Base-by-base conservation (phyloP, 306 rosid species). In the Fragaria nilgerrensis region DNA sequence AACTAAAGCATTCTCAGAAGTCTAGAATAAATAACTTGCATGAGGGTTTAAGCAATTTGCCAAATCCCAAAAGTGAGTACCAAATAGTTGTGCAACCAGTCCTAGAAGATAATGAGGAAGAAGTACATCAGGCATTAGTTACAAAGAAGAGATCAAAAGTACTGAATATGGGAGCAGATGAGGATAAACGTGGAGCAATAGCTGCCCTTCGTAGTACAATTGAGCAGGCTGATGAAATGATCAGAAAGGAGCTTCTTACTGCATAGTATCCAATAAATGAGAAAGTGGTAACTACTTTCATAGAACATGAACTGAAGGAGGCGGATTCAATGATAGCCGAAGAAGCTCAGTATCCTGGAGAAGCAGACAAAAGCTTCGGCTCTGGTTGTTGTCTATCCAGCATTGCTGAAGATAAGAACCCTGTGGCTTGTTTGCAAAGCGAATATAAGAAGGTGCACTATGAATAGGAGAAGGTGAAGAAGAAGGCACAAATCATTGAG, bases 191-290 rank as follows among this genome's bases (percentile, higher is more conserved):
- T 85, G 88, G 91, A 72, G 86, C 88, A 17, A 16, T 13, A 17
- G n/a, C 56, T 82, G 97, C 89, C 70, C 97, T 92, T 66, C 98
- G 93, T 74, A 89, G 93, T 44, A 78, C 85, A n/a, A 83, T 91
- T 22, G 98, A 93, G 85, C 96, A 84, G 84, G 97, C 96, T 73
- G 96, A 91, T 83, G 96, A 88, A 83, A 80, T 88, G 88, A 77
- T 93, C 67, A 82, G 89, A 71, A 91, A 83, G 84, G 98, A 93
- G 79, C 91, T 91, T 77, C 86, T 89, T 66, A 34, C 36, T 34
- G 93, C 91, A 10, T 89, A 91, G 84, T 93, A 93, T 78, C 93
- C 92, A 9, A 81, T 91, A 14, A 85, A 90, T 73, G 96, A 88
- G 74, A 83, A 80, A 79, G 80, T 27, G 66, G 37, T 7, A 4